Base-by-base conservation (phyloP, 345 rosid species). In the Mallotus nudiflorus region DNA sequence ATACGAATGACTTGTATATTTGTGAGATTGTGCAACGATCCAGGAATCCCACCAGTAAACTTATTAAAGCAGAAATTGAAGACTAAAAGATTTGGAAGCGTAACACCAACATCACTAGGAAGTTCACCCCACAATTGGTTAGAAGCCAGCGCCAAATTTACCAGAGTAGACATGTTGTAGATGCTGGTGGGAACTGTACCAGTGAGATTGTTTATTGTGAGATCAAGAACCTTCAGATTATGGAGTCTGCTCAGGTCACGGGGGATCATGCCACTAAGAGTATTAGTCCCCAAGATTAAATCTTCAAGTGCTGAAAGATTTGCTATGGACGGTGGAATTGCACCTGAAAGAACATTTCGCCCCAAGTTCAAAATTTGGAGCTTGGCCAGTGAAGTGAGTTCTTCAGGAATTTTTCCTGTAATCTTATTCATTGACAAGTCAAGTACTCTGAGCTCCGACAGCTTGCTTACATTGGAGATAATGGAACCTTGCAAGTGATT, bases 151-250 rank as follows among this genome's bases (percentile, higher is more conserved):
- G 74, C 83, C 42, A 84, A 69, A 42, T 65, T 51, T 31, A 72
- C 82, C 28, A 84, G n/a, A 16, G 85, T 79, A 49, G 87, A 67
- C 66, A 84, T 82, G 73, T 82, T 84, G 73, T 81, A 84, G 24
- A 84, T 72, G 58, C 73, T 63, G 45, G 82, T 62, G 42, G 85
- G 85, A 25, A 82, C 67, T 3, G 67, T 67, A 19, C 87, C 83
- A 0, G 60, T 64, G 63, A 84, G 73, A 60, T 71, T 65, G 62
- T 84, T 84, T 62, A 84, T 77, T 42, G 82, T 75, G 48, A 84
- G 77, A 71, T 84, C 85, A 62, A 84, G 82, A 7, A 42, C 55
- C 68, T 80, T 31, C 25, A 84, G 66, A 28, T 58, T 77, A 55
- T 39, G 53, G 39, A 84, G 80, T 70, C 64, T 75, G 42, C 84